These are phyloP conservation scores for Platanthera guangdongensis DNA, from an alignment of 106 monocot species.

Conservation along the genomic window DNA sequence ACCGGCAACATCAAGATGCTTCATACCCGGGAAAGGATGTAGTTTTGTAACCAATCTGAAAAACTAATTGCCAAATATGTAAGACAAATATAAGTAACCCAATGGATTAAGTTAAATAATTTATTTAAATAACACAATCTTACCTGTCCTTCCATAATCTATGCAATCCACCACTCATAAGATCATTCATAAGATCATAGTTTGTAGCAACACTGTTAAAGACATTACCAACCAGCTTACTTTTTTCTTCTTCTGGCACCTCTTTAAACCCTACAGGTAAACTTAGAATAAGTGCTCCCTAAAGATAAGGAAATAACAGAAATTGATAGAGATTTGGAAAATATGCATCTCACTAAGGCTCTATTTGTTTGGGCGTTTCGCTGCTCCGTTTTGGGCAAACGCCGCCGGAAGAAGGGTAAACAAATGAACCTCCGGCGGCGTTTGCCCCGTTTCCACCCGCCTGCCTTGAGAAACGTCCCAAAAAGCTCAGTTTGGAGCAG, in stretches of 20 bases:
- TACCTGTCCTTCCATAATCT: conserved; percentile 96
- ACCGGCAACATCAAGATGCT: conserved; percentile 98
- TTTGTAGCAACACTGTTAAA: conserved; percentile 88
- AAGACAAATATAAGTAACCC: neutral
- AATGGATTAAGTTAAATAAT: neutral
- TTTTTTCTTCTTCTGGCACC: conserved; percentile 85
- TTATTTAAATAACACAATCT: neutral
- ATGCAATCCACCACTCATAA: conserved; percentile 91
- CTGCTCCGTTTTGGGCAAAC: too few relatives aligned
- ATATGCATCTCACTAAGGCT: neutral
- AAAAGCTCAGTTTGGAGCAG: too few relatives aligned
- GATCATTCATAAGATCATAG: conserved; percentile 96
- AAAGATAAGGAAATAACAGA: neutral
- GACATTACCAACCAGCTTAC: conserved; percentile 85
- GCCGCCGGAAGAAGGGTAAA: too few relatives aligned
- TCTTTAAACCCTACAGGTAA: conserved; percentile 67
- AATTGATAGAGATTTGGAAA: neutral
- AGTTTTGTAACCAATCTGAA: conserved; percentile 77
- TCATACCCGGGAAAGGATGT: conserved; percentile 91
- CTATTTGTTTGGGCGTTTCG: too few relatives aligned
- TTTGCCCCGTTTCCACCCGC: too few relatives aligned
- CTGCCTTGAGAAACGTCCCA: too few relatives aligned
- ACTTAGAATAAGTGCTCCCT: neutral
- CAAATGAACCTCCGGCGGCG: too few relatives aligned
- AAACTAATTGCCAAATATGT: neutral